Evolutionary conservation across 306 rosid species (phyloP), one percentile per base, ranked within the genome.

Genomic region (Clitoria ternatea): DNA sequence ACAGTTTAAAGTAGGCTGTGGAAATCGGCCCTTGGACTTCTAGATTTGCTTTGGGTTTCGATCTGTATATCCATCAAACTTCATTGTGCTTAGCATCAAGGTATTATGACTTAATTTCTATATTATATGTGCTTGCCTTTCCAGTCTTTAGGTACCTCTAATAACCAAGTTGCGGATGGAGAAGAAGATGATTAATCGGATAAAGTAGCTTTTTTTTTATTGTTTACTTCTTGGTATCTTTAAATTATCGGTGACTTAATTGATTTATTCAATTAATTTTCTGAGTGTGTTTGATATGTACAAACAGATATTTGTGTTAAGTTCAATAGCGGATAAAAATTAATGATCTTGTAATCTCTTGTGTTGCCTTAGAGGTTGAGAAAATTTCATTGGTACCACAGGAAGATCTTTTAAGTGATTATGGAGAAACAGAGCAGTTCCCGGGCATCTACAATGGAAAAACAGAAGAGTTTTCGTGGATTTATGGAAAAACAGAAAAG

Each of bases 391-490:
- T 4, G 53, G 36, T 43, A 70, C 24, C 47, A 27, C 42, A 32
- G 65, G n/a, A 47, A 42, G 20, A 50, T 32, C 49, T 74, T 47
- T 39, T 5, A 44, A 54, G 69, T 49, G 74, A 55, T 17, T 27
- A 60, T 81, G 82, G 87, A 80, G 70, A 82, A 74, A 59, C 77
- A 77, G 53, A 66, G 7, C 32, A 74, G 76, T 60, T 63, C 22
- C 52, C 74, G 62, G 49, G 64, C 61, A 66, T 32, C 73, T 42
- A 75, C 75, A 30, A 70, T 89, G 76, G 98, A 92, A 82, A 88
- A 86, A 48, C 96, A 87, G 82, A 92, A 82, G 84, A 89, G 96
- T 77, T 86, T 88, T 69, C 87, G 91, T 1, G 97, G 98, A 20
- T 77, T 88, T 33, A 81, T 93, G 96, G 97, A 93, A 76, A 88